Conservation (phyloP, 2,329 filamentous ascomycete genomes). For the Pseudogymnoascus sp. region DNA sequence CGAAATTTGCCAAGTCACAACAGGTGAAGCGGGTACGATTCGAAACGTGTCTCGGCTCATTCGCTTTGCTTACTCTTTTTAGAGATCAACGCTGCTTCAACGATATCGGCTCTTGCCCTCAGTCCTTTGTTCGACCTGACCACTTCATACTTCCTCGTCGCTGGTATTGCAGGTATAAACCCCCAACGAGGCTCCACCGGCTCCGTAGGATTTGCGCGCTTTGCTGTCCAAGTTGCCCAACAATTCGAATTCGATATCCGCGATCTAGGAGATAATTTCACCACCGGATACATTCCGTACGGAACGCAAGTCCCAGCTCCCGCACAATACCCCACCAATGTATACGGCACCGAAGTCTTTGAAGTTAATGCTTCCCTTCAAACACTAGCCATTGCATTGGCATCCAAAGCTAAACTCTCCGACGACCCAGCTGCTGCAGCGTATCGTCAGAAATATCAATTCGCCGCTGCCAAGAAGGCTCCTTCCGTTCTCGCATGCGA, state of each 20-base stretch:
- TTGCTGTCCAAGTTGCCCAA: slow-evolving; percentile 63
- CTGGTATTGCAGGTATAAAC: slow-evolving; percentile 67
- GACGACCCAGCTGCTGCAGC: slow-evolving; percentile 40
- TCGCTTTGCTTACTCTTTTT: not conserved
- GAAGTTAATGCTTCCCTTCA: slow-evolving; percentile 54
- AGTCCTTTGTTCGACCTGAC: slow-evolving; percentile 55
- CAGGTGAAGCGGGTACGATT: slow-evolving; percentile 43
- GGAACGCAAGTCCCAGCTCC: slow-evolving; percentile 41
- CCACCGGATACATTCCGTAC: slow-evolving; percentile 61
- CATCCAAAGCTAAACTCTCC: slow-evolving; percentile 41
- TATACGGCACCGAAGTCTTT: slow-evolving; percentile 64
- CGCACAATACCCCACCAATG: slow-evolving; percentile 45
- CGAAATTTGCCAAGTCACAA: slow-evolving; percentile 59
- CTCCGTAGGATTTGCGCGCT: slow-evolving; percentile 59
- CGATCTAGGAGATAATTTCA: slow-evolving; percentile 56
- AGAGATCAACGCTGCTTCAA: slow-evolving; percentile 67
- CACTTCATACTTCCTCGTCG: slow-evolving; percentile 61
- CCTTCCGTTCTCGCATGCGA: slow-evolving; percentile 59
- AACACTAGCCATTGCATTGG: slow-evolving; percentile 42
- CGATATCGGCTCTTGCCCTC: slow-evolving; percentile 54
- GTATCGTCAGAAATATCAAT: slow-evolving; percentile 49
- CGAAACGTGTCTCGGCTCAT: not conserved
- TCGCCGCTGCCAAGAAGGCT: slow-evolving; percentile 34
- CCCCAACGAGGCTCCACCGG: slow-evolving; percentile 58
- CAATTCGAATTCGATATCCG: slow-evolving; percentile 69